Evolutionary conservation across 305 asterid species (phyloP).

Genomic region (Nicotiana rustica): DNA sequence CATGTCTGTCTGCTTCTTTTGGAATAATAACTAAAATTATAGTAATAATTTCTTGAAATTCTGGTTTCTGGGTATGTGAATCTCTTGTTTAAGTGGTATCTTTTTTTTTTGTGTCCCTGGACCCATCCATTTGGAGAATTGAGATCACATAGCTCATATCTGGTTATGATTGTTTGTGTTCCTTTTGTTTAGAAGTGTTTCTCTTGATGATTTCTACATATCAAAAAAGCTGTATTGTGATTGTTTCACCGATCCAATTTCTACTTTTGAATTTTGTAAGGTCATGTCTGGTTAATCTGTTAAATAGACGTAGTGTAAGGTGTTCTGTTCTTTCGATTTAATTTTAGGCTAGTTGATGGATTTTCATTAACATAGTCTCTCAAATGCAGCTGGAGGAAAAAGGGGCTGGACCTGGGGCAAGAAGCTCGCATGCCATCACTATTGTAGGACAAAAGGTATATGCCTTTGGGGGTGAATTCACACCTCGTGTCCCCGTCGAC

Average conservation of each 20-base stretch:
- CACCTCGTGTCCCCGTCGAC: conserved; percentile 87
- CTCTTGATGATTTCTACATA: not conserved
- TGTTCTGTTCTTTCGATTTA: not conserved
- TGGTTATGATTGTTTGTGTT: too few relatives aligned
- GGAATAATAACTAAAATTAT: too few relatives aligned
- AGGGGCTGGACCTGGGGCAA: conserved; percentile 80
- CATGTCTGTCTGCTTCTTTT: not conserved
- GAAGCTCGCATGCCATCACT: conserved; percentile 89
- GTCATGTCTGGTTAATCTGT: not conserved
- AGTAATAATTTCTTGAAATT: not conserved
- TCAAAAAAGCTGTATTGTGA: not conserved
- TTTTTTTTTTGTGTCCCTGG: not conserved
- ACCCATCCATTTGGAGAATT: not conserved
- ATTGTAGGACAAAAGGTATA: conserved; percentile 75
- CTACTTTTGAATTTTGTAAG: not conserved
- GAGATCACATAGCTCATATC: not conserved
- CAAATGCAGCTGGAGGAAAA: conserved; percentile 74
- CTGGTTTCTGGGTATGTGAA: not conserved
- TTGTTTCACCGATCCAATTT: not conserved
- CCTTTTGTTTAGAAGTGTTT: not conserved
- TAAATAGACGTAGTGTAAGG: not conserved
- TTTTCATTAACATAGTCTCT: conserved; percentile 30
- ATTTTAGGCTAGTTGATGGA: not conserved
- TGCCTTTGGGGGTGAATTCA: conserved; percentile 84
- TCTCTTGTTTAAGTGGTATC: not conserved